Percentiles rank a stretch among this genome's conserved stretches.
phyloP scores from a whole-genome alignment of 2,329 filamentous ascomycete species.

The Didymosphaeria variabile region DNA sequence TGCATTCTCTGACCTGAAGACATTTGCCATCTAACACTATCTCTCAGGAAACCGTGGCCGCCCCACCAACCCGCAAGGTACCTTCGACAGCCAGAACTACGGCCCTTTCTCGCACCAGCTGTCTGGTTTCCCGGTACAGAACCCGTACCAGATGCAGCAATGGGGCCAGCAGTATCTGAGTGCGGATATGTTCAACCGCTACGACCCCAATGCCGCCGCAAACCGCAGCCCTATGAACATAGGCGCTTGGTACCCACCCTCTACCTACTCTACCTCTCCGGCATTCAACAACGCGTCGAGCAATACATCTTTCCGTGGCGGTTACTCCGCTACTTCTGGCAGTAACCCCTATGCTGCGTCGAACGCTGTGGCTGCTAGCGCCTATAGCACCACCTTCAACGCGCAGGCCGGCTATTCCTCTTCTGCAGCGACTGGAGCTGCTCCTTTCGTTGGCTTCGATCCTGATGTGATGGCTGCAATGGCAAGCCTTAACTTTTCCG shows the following conservation, averaged over 20 bases:
- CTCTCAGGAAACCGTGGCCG: constrained; percentile 21
- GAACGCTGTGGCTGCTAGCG: neutral
- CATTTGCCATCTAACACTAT: neutral
- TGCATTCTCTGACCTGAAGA: neutral
- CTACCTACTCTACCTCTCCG: constrained; percentile 34
- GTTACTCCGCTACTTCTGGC: constrained; percentile 26
- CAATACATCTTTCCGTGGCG: constrained; percentile 33
- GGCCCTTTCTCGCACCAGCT: constrained; percentile 46
- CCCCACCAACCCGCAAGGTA: constrained; percentile 27
- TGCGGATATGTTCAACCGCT: constrained; percentile 34
- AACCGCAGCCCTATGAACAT: constrained; percentile 46
- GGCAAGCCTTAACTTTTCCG: neutral
- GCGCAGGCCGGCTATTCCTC: constrained; percentile 8
- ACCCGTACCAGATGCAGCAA: constrained; percentile 36
- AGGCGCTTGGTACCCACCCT: constrained; percentile 41
- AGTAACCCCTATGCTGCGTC: neutral
- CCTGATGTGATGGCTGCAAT: constrained; percentile 8
- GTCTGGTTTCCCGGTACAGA: constrained; percentile 34
- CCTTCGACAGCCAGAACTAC: constrained; percentile 36
- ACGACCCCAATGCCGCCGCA: constrained; percentile 32
- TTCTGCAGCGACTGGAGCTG: constrained; percentile 14
- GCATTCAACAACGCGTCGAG: constrained; percentile 32
- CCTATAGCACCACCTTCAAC: neutral
- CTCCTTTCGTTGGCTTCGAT: constrained; percentile 4
- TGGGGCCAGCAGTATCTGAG: constrained; percentile 34